phyloP scores from a whole-genome alignment of 2,329 filamentous ascomycete genomes.

The Trichoderma koningii region DNA sequence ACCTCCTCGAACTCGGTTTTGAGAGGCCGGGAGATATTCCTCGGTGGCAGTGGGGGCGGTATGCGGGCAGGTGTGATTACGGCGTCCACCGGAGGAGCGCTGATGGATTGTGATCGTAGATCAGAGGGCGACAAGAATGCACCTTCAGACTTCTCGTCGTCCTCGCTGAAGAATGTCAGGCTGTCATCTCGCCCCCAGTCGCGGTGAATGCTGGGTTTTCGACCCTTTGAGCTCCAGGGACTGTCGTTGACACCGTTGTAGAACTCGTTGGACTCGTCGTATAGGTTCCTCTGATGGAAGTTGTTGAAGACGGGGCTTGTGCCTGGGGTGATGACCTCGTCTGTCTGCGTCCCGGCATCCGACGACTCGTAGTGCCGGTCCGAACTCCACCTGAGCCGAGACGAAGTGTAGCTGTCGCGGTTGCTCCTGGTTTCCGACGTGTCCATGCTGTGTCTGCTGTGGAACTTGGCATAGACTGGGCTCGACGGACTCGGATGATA shows the following conservation, averaged over 20 bases:
- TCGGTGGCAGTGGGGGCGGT: slow-evolving; percentile 15
- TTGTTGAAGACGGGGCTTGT: slow-evolving; percentile 14
- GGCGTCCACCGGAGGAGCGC: slow-evolving; percentile 6
- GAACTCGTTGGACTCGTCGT: not conserved
- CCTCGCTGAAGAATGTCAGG: slow-evolving; percentile 15
- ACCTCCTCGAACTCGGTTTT: slow-evolving; percentile 18
- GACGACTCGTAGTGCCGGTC: slow-evolving; percentile 32
- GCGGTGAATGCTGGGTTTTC: slow-evolving; percentile 8
- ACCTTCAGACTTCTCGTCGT: slow-evolving; percentile 17
- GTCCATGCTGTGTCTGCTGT: slow-evolving; percentile 36
- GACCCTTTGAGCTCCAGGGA: slow-evolving; percentile 18
- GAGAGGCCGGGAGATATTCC: slow-evolving; percentile 2
- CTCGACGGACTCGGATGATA: slow-evolving; percentile 42
- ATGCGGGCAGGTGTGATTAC: not conserved
- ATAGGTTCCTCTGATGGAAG: not conserved
- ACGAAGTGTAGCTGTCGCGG: slow-evolving; percentile 32
- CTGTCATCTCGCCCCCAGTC: slow-evolving; percentile 20
- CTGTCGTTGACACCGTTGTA: slow-evolving; percentile 19
- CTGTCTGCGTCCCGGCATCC: slow-evolving; percentile 37
- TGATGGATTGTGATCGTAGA: slow-evolving; percentile 5
- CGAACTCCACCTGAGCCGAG: slow-evolving; percentile 23
- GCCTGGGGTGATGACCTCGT: slow-evolving; percentile 27
- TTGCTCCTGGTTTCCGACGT: slow-evolving; percentile 30
- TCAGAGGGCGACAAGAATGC: slow-evolving; percentile 1
- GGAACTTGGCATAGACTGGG: slow-evolving; percentile 42